Evolutionary conservation across 305 asterid genomes (phyloP).

Genomic region (Solanum aculeatissimum): DNA sequence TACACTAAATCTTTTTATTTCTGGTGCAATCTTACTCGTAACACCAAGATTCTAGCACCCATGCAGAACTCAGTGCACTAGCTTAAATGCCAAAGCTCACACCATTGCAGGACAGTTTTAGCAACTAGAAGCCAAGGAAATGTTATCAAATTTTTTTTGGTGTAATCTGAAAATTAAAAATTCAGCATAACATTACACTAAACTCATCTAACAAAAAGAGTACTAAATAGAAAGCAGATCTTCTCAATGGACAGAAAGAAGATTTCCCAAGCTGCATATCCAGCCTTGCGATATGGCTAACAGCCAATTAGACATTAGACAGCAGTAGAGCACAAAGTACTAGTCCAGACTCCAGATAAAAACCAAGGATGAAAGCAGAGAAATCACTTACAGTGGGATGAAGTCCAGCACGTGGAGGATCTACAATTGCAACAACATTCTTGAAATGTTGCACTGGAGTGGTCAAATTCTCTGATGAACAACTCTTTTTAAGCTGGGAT

Average conservation of each 20-base stretch:
- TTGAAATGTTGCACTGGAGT: constrained; percentile 33
- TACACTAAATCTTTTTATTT: neutral
- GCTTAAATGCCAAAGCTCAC: neutral
- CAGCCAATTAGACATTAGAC: neutral
- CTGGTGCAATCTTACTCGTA: neutral
- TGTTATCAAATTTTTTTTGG: neutral
- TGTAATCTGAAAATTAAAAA: neutral
- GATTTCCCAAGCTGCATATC: neutral
- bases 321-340: neutral
- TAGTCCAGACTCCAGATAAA: neutral
- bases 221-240: neutral
- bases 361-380: neutral
- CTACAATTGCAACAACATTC: constrained; percentile 89
- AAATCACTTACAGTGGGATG: constrained; percentile 85
- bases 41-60: neutral
- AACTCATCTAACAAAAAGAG: neutral
- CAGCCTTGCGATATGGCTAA: neutral
- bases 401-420: constrained; percentile 98
- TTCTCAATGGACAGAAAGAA: neutral
- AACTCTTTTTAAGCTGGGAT: constrained; percentile 16
- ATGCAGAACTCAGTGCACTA: neutral
- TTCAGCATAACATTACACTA: neutral
- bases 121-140: neutral
- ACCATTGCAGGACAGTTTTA: neutral
- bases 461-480: constrained; percentile 16